Base-by-base conservation (phyloP, 352 stramenopile species). In the Phytophthora cajani region DNA sequence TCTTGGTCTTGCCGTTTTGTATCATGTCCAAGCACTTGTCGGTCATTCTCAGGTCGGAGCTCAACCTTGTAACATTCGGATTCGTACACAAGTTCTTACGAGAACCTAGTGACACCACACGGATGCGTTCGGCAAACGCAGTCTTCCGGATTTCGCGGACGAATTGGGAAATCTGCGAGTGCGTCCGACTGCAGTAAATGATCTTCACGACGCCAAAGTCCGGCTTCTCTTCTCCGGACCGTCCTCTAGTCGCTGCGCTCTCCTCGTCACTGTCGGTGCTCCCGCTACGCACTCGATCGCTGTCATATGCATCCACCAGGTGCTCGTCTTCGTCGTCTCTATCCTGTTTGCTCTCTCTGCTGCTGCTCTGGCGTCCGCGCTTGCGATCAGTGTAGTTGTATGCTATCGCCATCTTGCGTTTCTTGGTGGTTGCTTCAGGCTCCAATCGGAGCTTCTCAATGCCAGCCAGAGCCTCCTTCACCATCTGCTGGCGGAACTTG, bases 121-220 rank as follows among this genome's bases (percentile, higher is more conserved):
- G 88, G n/a, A 97, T 76, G 17, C 79, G 78, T 5, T 87, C 68
- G 0, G 77, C 75, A 64, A 96, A 97, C 17, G 23, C 65, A 1
- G 89, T 97, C 53, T 96, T 94, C 32, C 87, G 83, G 60, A 97
- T 96, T 65, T 97, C 90, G 51, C 87, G 75, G 40, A 97, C 83
- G 50, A 97, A 97, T 57, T 97, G 90, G 27, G 89, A 93, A 54
- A 97, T 93, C 63, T 97, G 90, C 17, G 90, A 97, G 67, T 97
- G 90, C 27, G 90, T 97, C 23, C 90, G 89, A 80, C 90, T 97
- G 76, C 90, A 97, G 59, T 96, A 97, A 42, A 97, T 95, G 61
- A 97, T 94, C 75, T 97, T 94, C 50, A 83, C 59, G 9, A 93
- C 72, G 0, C 80, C 79, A 62, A 84, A 87, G 0, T 79, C 52